phyloP scores from a whole-genome alignment of 805 yeast species.

The Sugiyamaella boreocaroliniensis region DNA sequence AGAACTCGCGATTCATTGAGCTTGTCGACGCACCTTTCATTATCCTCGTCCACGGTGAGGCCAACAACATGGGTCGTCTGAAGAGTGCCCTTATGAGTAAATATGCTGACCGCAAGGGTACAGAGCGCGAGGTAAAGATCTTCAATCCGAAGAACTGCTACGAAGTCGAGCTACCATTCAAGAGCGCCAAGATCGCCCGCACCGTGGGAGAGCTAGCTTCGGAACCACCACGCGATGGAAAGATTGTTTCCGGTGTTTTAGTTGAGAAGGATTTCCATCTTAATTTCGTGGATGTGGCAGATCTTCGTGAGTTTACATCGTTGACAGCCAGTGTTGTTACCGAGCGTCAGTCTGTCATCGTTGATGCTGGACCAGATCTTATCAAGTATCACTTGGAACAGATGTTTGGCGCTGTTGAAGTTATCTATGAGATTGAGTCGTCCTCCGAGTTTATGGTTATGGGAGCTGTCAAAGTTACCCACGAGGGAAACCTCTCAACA shows the following conservation, averaged over 20 bases:
- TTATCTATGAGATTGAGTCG: constrained; percentile 45
- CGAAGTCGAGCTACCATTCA: constrained; percentile 64
- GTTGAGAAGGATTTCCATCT: constrained; percentile 89
- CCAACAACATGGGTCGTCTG: constrained; percentile 96
- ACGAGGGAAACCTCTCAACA: constrained; percentile 46
- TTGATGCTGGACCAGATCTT: constrained; percentile 74
- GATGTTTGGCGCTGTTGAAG: constrained; percentile 84
- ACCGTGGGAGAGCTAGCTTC: constrained; percentile 56
- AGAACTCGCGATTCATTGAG: constrained; percentile 86
- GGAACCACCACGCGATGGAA: constrained; percentile 39
- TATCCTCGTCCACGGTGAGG: constrained; percentile 93
- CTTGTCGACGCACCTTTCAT: constrained; percentile 76
- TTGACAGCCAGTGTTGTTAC: constrained; percentile 76
- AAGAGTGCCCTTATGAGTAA: constrained; percentile 88
- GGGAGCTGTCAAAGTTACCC: constrained; percentile 52
- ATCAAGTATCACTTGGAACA: constrained; percentile 86
- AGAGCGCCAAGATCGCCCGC: constrained; percentile 78
- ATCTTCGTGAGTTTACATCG: constrained; percentile 82
- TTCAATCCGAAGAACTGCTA: constrained; percentile 91
- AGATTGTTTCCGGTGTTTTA: constrained; percentile 67
- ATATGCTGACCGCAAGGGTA: constrained; percentile 71
- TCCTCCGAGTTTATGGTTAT: constrained; percentile 42
- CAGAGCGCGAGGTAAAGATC: constrained; percentile 84
- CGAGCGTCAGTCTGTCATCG: constrained; percentile 71
- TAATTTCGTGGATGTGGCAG: constrained; percentile 74